A percentile compares a stretch with the other conserved stretches of the same genome.
phyloP scores from a whole-genome alignment of 805 yeast genomes.

The Priceomyces melissophilus region DNA sequence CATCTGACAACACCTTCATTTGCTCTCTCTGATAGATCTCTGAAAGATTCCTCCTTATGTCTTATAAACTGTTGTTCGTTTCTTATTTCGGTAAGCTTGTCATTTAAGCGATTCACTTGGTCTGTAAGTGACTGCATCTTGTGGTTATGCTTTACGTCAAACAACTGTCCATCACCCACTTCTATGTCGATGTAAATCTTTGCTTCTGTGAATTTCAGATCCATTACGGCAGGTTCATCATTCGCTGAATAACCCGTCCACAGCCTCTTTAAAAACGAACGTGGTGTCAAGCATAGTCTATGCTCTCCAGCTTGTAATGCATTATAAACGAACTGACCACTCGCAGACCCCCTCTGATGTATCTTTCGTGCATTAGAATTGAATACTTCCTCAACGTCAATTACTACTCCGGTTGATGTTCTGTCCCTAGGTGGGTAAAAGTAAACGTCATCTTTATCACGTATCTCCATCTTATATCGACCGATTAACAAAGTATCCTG shows the following conservation, averaged over 20 bases:
- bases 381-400: conserved; percentile 46
- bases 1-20: conserved; percentile 19
- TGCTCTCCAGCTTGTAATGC: conserved; percentile 25
- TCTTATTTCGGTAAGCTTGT: conserved; percentile 55
- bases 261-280: conserved; percentile 15
- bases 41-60: conserved; percentile 20
- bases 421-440: conserved; percentile 29
- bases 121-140: conserved; percentile 50
- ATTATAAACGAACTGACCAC: conserved; percentile 25
- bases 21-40: conserved; percentile 24
- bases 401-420: conserved; percentile 26
- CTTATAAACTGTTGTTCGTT: conserved; percentile 55
- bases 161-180: conserved; percentile 17
- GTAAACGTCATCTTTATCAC: conserved; percentile 30
- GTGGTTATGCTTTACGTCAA: conserved; percentile 41
- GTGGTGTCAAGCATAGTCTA: conserved; percentile 24
- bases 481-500: conserved; percentile 50
- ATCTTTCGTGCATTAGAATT: conserved; percentile 20
- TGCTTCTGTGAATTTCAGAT: conserved; percentile 18
- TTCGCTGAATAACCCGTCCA: conserved; percentile 14
- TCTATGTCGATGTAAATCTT: conserved; percentile 19
- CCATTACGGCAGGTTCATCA: conserved; percentile 12
- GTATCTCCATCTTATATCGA: conserved; percentile 45
- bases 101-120: conserved; percentile 54
- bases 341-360: conserved; percentile 19